Evolutionary conservation across 768 basidiomycete genomes (phyloP).

Genomic region (Termitomyces titanicus): DNA sequence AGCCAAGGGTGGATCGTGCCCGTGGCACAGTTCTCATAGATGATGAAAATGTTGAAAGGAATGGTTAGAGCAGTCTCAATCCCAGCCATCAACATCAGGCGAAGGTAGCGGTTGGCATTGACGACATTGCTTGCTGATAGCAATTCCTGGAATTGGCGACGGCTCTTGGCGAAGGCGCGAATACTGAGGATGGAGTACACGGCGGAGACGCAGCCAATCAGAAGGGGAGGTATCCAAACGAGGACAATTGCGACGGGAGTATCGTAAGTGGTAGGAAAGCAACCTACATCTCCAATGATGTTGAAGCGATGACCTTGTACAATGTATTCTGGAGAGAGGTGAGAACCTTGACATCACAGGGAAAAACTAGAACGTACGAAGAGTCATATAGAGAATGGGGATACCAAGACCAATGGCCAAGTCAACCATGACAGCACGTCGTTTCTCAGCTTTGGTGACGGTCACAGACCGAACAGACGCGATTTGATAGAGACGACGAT

Average conservation of each 20-base stretch:
- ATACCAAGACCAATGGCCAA: constrained; percentile 49
- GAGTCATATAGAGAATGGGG: constrained; percentile 37
- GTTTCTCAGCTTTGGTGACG: constrained; percentile 43
- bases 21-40: constrained; percentile 21
- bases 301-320: constrained; percentile 44
- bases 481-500: constrained; percentile 62
- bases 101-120: constrained; percentile 43
- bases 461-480: constrained; percentile 48
- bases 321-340: constrained; percentile 35
- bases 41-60: constrained; percentile 29
- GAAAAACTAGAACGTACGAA: constrained; percentile 7
- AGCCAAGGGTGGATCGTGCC: constrained; percentile 34
- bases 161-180: constrained; percentile 30
- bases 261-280: constrained; percentile 33
- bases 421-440: constrained; percentile 47
- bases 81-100: constrained; percentile 44
- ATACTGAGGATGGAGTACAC: constrained; percentile 35
- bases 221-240: constrained; percentile 32
- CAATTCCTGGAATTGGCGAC: constrained; percentile 34
- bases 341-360: neutral
- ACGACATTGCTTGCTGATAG: constrained; percentile 36
- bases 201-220: constrained; percentile 35
- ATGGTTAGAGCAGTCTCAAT: constrained; percentile 36
- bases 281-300: constrained; percentile 46
- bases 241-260: constrained; percentile 34